Base-by-base conservation (phyloP, 1,139 yeast species). In the Geotrichum candidum region DNA sequence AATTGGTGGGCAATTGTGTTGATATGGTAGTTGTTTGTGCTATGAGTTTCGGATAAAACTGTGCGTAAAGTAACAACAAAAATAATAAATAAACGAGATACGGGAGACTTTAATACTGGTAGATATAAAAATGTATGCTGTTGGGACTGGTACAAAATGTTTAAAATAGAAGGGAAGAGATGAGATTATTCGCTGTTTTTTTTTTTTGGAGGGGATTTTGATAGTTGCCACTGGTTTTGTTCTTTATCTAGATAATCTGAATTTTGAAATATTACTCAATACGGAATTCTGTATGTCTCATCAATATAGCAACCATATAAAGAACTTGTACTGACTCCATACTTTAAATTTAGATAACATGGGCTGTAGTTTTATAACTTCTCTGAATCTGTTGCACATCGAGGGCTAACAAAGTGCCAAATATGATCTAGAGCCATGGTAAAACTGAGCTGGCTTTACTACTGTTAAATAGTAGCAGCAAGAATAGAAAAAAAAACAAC, bases 171-270 rank as follows among this genome's bases (percentile, higher is more conserved):
- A 29, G 33, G 10, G 33, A 9, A 29, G 33, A 29, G 33, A 29
- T 29, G 33, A 1, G 33, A 5, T 29, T 29, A 29, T 41, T n/a
- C 18, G 18, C n/a, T 41, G 10, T n/a, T n/a, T 41, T 41, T 41
- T 15, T 41, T n/a, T 41, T 41, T 41, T 41, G 48, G 10, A 11
- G 11, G 2, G 9, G 11, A 10, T 13, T 35, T 11, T 15, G n/a
- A n/a, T 41, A 38, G 13, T 18, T 27, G 29, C 57, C 48, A 15
- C 52, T 55, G 55, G 48, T 53, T 52, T 45, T 25, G 48, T 53
- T 52, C 31, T 25, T 57, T 57, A 52, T 57, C 59, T 57, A 45
- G 59, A 57, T 57, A 53, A 57, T 57, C 59, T 54, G 6, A 52
- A 13, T 3, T 27, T 31, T 15, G n/a, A 22, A 27, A 7, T 7